Base-by-base conservation (phyloP, 768 basidiomycete genomes). In the Tricholoma flavovirens region DNA sequence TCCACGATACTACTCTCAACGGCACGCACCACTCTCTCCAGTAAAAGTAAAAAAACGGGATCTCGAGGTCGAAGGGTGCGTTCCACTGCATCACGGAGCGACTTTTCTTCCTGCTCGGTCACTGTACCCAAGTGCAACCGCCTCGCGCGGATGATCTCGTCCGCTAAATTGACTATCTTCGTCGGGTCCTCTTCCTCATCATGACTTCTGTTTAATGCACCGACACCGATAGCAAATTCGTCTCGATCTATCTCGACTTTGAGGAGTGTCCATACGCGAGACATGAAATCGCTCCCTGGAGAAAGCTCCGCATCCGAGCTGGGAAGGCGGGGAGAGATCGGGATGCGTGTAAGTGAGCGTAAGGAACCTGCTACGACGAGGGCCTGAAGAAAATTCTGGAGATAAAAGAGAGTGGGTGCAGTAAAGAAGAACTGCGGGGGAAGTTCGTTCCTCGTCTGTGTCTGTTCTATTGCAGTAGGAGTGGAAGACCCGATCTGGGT, bases 311-410 rank as follows among this genome's bases (percentile, higher is more conserved):
- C 22, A 8, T 14, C 11, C 5, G 22, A 17, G 53, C 58, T 19
- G 32, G 22, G 59, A 45, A 14, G 53, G 49, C 19, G 56, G 35
- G 36, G 24, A 46, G 52, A 17, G 32, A 55, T 53, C 10, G 52
- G 48, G 60, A 79, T 69, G 11, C 75, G 81, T 0, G 80, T 75
- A 24, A 90, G 78, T 17, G 79, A 73, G 29, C 80, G 77, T 36
- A 90, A 70, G 6, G 82, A 74, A 3, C 86, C 85, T 21, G 81
- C 73, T 30, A 89, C 83, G 14, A 86, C 75, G 10, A 88, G 74
- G 4, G 87, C 88, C 64, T 90, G 88, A 5, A 89, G 67, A 60
- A 81, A 79, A 60, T 90, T 87, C 67, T 90, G 88, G 11, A 82
- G 62, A 63, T 77, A 78, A 42, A 86, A 64, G 0, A 89, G 72